A percentile compares a stretch with the other conserved stretches of the same genome.
Evolutionary conservation across 345 rosid genomes (phyloP).

Genomic region (Boechera divaricarpa): DNA sequence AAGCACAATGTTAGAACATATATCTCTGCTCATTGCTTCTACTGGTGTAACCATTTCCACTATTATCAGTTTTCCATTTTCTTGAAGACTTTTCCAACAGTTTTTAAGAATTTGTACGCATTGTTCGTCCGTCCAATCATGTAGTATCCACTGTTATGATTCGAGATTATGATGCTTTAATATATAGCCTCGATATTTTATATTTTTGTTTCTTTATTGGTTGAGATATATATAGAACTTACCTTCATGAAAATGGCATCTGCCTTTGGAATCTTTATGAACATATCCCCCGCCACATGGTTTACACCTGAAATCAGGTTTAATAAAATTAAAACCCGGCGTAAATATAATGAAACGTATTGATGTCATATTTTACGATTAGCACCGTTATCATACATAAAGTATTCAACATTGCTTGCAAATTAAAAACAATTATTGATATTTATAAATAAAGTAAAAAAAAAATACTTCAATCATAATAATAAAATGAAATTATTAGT

Average conservation of each 20-base stretch:
- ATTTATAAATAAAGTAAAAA: too few relatives aligned
- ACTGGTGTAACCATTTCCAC: constrained; percentile 46
- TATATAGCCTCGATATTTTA: neutral
- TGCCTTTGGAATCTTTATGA: constrained; percentile 60
- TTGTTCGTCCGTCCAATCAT: constrained; percentile 47
- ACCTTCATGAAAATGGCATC: constrained; percentile 89
- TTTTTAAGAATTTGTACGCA: constrained; percentile 51
- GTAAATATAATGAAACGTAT: neutral
- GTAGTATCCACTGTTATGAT: constrained; percentile 45
- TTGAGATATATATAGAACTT: neutral
- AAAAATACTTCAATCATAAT: too few relatives aligned
- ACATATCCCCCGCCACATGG: constrained; percentile 48
- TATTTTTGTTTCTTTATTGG: neutral
- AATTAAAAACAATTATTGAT: too few relatives aligned
- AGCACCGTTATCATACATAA: neutral
- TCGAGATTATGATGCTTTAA: neutral
- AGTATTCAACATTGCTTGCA: too few relatives aligned
- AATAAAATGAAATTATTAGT: too few relatives aligned
- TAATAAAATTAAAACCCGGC: neutral
- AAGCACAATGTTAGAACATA: constrained; percentile 41
- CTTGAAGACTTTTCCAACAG: constrained; percentile 47
- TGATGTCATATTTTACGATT: neutral
- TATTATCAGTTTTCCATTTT: constrained; percentile 47
- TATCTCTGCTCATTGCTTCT: constrained; percentile 16
- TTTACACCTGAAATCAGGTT: constrained; percentile 53